These are phyloP conservation scores for Thalassiosira exigua DNA, from an alignment of 352 stramenopile species.

Conservation along the genomic window DNA sequence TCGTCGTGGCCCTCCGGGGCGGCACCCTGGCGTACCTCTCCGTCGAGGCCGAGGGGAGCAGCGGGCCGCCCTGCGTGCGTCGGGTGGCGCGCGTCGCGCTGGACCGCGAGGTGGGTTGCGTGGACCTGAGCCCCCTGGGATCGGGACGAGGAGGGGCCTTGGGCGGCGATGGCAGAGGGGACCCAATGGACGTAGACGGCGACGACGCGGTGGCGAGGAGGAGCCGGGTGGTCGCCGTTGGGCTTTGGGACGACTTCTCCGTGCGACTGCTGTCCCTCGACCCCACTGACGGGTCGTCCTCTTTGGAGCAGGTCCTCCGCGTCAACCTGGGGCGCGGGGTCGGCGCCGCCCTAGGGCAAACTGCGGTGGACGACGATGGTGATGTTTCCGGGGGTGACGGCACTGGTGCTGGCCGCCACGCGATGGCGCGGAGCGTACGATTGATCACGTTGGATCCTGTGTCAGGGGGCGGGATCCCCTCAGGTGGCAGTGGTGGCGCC, in stretches of 20 bases:
- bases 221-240: conserved; percentile 69
- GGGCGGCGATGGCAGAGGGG: conserved; percentile 2
- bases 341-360: conserved; percentile 26
- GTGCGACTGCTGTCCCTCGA: conserved; percentile 72
- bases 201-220: background rate
- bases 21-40: conserved; percentile 90
- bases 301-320: conserved; percentile 65
- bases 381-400: conserved; percentile 14
- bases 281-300: conserved; percentile 8
- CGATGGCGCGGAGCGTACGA: conserved; percentile 80
- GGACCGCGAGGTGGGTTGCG: conserved; percentile 94
- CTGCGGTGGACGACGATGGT: conserved; percentile 1
- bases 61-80: conserved; percentile 26
- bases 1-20: conserved; percentile 90
- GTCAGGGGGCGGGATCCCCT: conserved; percentile 21
- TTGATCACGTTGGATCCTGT: conserved; percentile 73
- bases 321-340: conserved; percentile 68
- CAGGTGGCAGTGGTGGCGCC: too few relatives aligned
- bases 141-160: too few relatives aligned
- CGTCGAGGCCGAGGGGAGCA: conserved; percentile 59
- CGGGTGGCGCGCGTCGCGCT: conserved; percentile 86
- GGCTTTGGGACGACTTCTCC: conserved; percentile 84
- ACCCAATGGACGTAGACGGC: conserved; percentile 52
- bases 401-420: conserved; percentile 46
- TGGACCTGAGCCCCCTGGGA: conserved; percentile 83